Evolutionary conservation across 1,139 yeast species (phyloP), one percentile per base, ranked within the genome.

Genomic region (Debaryomyces psychrophilus): DNA sequence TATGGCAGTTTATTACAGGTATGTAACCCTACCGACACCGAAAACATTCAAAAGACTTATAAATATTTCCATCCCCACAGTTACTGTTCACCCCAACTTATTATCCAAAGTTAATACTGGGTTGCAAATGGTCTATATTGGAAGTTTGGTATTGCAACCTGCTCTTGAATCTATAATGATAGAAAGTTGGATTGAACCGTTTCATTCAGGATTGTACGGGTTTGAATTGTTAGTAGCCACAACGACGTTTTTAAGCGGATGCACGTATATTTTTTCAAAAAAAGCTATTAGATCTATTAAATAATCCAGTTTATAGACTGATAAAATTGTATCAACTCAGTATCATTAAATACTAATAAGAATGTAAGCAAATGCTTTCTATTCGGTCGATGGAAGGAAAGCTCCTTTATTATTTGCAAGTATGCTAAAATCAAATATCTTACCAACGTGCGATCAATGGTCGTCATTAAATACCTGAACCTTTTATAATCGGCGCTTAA

Each of bases 91-190:
- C 49, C 99, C 99, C 2, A 90, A 95, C n/a, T 69, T 77, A 43
- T 81, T 95, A 33, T 90, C 97, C 9, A 93, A 93, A 63, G 77
- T 83, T 61, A 92, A 95, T 64, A 95, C 99, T 0, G 90, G 85
- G 1, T 76, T 95, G 52, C 99, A 95, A 65, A 92, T 95, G 97
- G 60, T 88, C 8, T 92, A 92, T 57, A 77, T 95, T 41, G 97
- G 95, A 0, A 73, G 82, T 14, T 80, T 88, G 50, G 87, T 92
- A 43, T 69, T 85, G 31, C 74, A 78, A 49, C 95, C 95, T 0
- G 85, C 83, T 0, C 54, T 86, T 14, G 67, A 75, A 46, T 52
- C 65, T 4, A 45, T 73, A 14, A 15, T 50, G 7, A 47, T 56
- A n/a, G 50, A 44, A 23, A 51, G 22, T 29, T 38, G 38, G 43